Evolutionary conservation across 768 basidiomycete species (phyloP).

Genomic region (Xerocomus potaroensis): DNA sequence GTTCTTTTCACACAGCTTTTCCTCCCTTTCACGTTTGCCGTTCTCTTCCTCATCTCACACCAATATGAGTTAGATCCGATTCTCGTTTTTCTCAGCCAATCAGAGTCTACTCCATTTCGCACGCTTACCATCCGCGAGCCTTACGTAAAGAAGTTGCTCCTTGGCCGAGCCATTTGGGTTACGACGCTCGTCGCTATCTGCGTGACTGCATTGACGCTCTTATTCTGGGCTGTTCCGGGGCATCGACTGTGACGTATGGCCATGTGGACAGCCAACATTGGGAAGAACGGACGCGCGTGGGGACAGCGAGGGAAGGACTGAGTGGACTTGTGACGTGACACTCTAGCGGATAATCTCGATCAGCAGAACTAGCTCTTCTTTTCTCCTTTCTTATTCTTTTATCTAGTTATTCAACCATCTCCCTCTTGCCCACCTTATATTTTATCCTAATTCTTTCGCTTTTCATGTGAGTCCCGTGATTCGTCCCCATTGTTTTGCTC

Average conservation of each 20-base stretch:
- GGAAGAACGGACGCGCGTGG: conserved; percentile 9
- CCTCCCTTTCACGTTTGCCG: conserved; percentile 85
- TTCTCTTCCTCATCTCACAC: conserved; percentile 89
- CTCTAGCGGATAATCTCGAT: conserved; percentile 19
- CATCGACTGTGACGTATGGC: conserved; percentile 60
- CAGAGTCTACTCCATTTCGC: conserved; percentile 96
- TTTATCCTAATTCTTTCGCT: conserved; percentile 24
- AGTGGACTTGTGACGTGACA: conserved; percentile 16
- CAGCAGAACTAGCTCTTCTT: conserved; percentile 15
- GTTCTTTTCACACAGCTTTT: conserved; percentile 64
- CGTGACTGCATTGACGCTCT: conserved; percentile 75
- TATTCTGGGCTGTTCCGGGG: conserved; percentile 97
- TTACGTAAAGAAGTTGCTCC: conserved; percentile 86
- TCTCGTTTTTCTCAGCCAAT: conserved; percentile 88
- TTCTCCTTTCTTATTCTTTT: conserved; percentile 26
- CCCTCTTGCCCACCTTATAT: conserved; percentile 19
- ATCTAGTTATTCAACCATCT: conserved; percentile 27
- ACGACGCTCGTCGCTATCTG: conserved; percentile 71
- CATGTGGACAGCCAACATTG: neutral
- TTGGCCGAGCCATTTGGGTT: conserved; percentile 92
- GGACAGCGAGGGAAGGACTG: conserved; percentile 12
- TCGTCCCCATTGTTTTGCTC: conserved; percentile 18
- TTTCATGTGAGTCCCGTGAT: conserved; percentile 19
- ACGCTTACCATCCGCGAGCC: conserved; percentile 89
- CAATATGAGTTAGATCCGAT: conserved; percentile 97